Evolutionary conservation across 225 moss, liverwort and hornwort genomes (phyloP).

Genomic region (Pseudoscleropodium purum): DNA sequence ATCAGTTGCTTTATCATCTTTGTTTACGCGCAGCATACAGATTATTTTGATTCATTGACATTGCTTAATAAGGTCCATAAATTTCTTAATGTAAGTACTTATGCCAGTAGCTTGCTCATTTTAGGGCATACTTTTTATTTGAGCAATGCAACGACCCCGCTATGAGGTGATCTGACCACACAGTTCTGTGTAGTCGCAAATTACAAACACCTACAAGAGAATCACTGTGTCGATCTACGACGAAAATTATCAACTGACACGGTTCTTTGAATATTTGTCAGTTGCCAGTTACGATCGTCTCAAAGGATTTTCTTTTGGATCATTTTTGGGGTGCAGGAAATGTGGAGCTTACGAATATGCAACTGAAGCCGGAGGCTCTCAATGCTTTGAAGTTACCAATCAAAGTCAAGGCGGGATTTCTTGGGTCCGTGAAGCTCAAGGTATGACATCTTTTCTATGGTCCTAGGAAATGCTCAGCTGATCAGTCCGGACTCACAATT

Average conservation of each 20-base stretch:
- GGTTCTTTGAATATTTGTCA: background rate
- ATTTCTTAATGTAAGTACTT: background rate
- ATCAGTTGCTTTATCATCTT: background rate
- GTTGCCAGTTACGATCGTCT: background rate
- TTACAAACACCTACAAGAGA: background rate
- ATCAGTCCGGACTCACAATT: background rate
- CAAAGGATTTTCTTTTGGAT: background rate
- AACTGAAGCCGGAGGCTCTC: slow-evolving; percentile 93
- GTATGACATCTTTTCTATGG: slow-evolving; percentile 11
- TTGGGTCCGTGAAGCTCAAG: slow-evolving; percentile 95
- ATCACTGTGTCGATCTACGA: background rate
- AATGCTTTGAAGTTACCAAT: slow-evolving; percentile 95
- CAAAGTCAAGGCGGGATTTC: slow-evolving; percentile 96
- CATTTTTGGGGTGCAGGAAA: slow-evolving; percentile 47
- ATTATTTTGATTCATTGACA: background rate
- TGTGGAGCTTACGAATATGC: slow-evolving; percentile 98
- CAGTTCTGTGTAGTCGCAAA: background rate
- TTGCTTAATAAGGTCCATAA: background rate
- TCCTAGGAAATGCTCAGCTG: background rate
- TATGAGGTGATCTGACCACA: background rate
- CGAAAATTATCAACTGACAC: background rate
- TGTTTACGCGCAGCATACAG: background rate
- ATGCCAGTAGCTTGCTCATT: background rate
- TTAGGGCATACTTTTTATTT: background rate
- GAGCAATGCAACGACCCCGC: background rate